These are phyloP conservation scores for Naganishia sp. DNA, from an alignment of 1,284 basidiomycete genomes.

Conservation along the genomic window DNA sequence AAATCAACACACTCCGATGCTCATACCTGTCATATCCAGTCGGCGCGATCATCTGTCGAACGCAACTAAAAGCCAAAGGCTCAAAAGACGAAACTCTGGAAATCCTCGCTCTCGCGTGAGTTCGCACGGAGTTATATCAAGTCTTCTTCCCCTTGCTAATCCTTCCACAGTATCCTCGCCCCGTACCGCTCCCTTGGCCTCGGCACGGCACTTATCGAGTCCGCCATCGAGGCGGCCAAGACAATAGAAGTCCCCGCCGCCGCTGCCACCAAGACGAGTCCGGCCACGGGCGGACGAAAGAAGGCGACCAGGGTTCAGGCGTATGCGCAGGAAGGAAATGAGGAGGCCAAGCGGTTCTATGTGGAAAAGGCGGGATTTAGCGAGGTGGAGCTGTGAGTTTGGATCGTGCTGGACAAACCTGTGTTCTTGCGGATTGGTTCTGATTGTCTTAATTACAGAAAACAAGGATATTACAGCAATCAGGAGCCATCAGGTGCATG, in stretches of 20 bases:
- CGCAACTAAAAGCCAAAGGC: slow-evolving; percentile 40
- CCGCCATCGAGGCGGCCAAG: slow-evolving; percentile 44
- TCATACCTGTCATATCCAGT: slow-evolving; percentile 33
- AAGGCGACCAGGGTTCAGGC: slow-evolving; percentile 46
- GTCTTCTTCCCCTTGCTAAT: background rate
- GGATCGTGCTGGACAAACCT: background rate
- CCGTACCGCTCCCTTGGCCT: slow-evolving; percentile 52
- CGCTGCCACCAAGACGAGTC: slow-evolving; percentile 44
- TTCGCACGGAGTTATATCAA: background rate
- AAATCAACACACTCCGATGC: too few relatives aligned
- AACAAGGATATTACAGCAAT: slow-evolving; percentile 30
- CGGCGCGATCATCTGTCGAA: slow-evolving; percentile 47
- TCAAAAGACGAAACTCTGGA: slow-evolving; percentile 43
- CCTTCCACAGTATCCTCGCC: slow-evolving; percentile 45
- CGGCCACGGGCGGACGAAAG: slow-evolving; percentile 41
- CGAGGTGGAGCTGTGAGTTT: slow-evolving; percentile 46
- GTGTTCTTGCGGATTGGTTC: background rate
- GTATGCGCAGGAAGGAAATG: slow-evolving; percentile 51
- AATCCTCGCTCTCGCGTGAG: slow-evolving; percentile 52
- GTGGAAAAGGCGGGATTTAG: slow-evolving; percentile 48
- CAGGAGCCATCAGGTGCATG: slow-evolving; percentile 26
- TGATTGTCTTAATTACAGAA: slow-evolving; percentile 2
- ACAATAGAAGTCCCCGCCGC: slow-evolving; percentile 45
- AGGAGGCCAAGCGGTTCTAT: slow-evolving; percentile 51
- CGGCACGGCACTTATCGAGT: slow-evolving; percentile 47